Evolutionary conservation across 768 basidiomycete genomes (phyloP).

Genomic region (Mycena belliarum): DNA sequence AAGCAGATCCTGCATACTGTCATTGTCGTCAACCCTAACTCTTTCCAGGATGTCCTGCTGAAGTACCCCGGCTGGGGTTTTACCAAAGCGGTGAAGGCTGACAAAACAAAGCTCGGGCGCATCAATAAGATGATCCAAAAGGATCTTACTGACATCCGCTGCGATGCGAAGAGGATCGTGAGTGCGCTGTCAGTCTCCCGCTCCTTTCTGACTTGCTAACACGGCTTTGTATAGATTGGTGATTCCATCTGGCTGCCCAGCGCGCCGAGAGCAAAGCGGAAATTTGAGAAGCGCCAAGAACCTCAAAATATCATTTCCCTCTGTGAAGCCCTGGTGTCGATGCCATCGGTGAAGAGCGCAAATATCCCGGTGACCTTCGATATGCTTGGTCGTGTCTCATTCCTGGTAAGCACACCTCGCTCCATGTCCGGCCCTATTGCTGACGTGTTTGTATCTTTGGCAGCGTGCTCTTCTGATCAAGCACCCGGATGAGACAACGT

Average conservation of each 20-base stretch:
- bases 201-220: neutral
- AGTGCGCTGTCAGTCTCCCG: neutral
- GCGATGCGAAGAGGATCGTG: neutral
- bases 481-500: neutral
- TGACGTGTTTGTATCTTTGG: neutral
- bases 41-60: neutral
- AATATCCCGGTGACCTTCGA: neutral
- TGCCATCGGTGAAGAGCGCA: neutral
- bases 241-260: neutral
- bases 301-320: neutral
- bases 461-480: neutral
- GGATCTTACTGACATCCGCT: neutral
- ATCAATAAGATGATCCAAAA: neutral
- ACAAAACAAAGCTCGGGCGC: neutral
- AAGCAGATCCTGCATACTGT: neutral
- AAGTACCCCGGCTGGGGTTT: neutral
- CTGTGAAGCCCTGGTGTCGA: neutral
- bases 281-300: neutral
- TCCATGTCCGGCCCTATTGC: neutral
- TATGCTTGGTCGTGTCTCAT: neutral
- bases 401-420: neutral
- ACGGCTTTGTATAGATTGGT: neutral
- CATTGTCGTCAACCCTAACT: neutral
- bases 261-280: neutral
- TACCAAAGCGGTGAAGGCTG: neutral